These are phyloP conservation scores for Tremella yokohamensis DNA, from an alignment of 768 basidiomycete genomes.

Conservation along the genomic window DNA sequence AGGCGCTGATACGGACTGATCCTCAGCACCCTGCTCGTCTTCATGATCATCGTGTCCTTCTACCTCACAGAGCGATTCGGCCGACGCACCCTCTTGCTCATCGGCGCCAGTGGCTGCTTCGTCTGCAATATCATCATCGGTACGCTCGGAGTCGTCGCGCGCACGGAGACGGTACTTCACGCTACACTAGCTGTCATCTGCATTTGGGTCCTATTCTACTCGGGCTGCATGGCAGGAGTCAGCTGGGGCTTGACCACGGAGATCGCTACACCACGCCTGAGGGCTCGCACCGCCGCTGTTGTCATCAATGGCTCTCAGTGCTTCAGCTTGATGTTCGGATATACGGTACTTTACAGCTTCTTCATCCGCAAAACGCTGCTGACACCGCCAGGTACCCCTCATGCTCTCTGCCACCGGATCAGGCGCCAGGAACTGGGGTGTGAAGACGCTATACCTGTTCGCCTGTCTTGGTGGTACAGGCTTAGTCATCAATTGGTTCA, in stretches of 20 bases:
- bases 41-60: constrained; percentile 19
- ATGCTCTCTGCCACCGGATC: constrained; percentile 9
- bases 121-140: constrained; percentile 14
- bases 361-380: not conserved
- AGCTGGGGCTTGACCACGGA: constrained; percentile 14
- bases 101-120: constrained; percentile 13
- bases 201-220: constrained; percentile 14
- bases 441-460: constrained; percentile 27
- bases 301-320: constrained; percentile 17
- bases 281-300: constrained; percentile 13
- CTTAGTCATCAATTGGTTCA: constrained; percentile 18
- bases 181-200: constrained; percentile 9
- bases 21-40: constrained; percentile 5
- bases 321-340: constrained; percentile 17
- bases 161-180: constrained; percentile 10
- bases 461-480: constrained; percentile 20
- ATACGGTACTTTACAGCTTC: constrained; percentile 1
- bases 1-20: not conserved
- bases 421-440: constrained; percentile 24
- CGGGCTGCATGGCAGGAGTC: constrained; percentile 11
- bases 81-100: constrained; percentile 8
- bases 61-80: constrained; percentile 12
- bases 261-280: constrained; percentile 7
- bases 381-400: constrained; percentile 11
- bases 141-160: constrained; percentile 3